These are phyloP conservation scores for Melaleuca alternifolia DNA, from an alignment of 345 rosid species.

Conservation along the genomic window DNA sequence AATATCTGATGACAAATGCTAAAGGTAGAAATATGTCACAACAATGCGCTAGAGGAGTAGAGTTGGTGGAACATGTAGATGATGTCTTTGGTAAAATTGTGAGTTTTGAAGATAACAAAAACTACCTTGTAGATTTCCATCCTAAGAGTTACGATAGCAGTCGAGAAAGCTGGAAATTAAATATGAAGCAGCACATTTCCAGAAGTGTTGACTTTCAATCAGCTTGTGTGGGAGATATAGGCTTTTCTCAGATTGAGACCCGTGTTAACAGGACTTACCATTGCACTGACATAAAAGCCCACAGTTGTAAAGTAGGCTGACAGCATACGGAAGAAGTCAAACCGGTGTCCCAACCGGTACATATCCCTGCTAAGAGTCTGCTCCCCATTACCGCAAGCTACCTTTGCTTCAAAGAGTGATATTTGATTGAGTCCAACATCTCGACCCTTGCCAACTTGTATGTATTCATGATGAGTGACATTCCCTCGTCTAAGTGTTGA, in stretches of 20 bases:
- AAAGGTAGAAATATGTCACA: neutral
- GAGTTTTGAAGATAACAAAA: neutral
- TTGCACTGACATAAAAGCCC: slow-evolving; percentile 81
- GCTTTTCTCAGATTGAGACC: neutral
- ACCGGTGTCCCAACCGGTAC: slow-evolving; percentile 91
- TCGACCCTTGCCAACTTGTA: slow-evolving; percentile 99
- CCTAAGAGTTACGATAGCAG: neutral
- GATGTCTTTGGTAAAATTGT: neutral
- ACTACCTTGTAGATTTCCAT: neutral
- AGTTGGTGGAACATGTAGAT: neutral
- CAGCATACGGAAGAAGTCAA: slow-evolving; percentile 96
- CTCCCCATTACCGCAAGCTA: slow-evolving; percentile 97
- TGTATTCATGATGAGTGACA: slow-evolving; percentile 96
- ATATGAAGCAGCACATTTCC: neutral
- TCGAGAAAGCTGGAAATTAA: neutral
- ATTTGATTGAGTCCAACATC: slow-evolving; percentile 98
- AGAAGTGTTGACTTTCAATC: neutral
- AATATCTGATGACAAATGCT: neutral
- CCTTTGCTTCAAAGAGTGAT: slow-evolving; percentile 96
- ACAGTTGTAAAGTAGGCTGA: slow-evolving; percentile 80
- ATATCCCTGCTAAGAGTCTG: slow-evolving; percentile 90
- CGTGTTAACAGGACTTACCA: slow-evolving; percentile 42
- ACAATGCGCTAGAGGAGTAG: neutral
- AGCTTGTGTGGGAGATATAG: neutral
- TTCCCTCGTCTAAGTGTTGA: slow-evolving; percentile 88